Conservation (phyloP, 306 rosid genomes). For the Phaseolus lunatus region DNA sequence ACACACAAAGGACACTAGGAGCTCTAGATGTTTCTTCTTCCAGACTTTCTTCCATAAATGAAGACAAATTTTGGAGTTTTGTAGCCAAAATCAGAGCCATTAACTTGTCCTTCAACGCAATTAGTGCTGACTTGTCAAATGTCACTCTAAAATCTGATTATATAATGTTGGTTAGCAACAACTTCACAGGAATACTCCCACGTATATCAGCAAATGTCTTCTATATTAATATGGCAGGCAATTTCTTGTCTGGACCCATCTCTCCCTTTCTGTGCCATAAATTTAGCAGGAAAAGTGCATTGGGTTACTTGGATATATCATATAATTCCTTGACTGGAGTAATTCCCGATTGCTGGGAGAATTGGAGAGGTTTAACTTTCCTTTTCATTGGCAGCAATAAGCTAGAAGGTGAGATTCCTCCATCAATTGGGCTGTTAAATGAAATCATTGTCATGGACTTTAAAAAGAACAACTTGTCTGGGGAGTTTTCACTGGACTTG, state of each 20-base stretch:
- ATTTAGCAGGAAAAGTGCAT: neutral
- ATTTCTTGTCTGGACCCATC: slow-evolving; percentile 41
- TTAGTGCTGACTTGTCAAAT: slow-evolving; percentile 35
- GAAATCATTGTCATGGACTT: neutral
- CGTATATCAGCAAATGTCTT: slow-evolving; percentile 25
- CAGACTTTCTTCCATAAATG: neutral
- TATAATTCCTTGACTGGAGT: neutral
- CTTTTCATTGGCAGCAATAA: neutral
- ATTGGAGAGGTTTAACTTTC: neutral
- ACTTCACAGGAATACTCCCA: slow-evolving; percentile 36
- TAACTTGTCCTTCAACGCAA: slow-evolving; percentile 21
- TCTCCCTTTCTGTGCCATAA: neutral
- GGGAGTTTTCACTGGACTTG: neutral
- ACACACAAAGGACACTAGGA: neutral
- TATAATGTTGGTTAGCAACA: neutral
- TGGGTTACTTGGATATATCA: neutral
- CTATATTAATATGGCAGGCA: neutral
- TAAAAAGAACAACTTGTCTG: neutral
- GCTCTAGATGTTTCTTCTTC: neutral
- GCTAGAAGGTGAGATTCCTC: neutral
- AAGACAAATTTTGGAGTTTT: neutral
- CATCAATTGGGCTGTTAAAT: neutral
- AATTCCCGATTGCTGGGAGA: slow-evolving; percentile 21
- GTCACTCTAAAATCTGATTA: neutral
- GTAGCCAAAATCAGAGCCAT: neutral